Conservation (phyloP, 2,329 filamentous ascomycete species). For the Ambrosiella xylebori region DNA sequence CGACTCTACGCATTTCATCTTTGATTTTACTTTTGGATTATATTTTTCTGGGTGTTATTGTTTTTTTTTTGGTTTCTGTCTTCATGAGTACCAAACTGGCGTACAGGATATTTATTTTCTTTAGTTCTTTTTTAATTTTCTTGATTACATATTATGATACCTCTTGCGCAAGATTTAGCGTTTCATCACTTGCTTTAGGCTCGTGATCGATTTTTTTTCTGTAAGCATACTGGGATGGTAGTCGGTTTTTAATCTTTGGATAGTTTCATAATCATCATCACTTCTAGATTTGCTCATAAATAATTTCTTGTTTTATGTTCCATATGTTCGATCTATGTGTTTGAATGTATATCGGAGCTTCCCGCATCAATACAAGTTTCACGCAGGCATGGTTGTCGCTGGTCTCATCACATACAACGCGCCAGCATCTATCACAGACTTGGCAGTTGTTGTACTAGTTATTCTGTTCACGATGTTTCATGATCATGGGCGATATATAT, state of each 20-base stretch:
- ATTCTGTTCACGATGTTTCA: too few relatives aligned
- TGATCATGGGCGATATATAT: too few relatives aligned
- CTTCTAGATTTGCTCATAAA: background rate
- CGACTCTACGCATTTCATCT: background rate
- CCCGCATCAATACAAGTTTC: too few relatives aligned
- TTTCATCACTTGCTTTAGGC: background rate
- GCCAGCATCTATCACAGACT: too few relatives aligned
- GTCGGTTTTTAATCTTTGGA: background rate
- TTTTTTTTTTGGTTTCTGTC: background rate
- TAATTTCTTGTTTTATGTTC: background rate
- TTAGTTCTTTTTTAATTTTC: background rate
- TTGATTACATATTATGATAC: conserved; percentile 2
- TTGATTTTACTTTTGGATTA: background rate
- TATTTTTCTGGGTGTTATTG: background rate
- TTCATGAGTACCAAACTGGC: conserved; percentile 11
- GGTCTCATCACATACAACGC: too few relatives aligned
- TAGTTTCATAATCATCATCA: background rate
- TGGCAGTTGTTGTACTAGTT: too few relatives aligned
- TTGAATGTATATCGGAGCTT: too few relatives aligned
- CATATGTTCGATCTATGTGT: background rate
- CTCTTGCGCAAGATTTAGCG: conserved; percentile 1
- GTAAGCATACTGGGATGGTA: background rate
- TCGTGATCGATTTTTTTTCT: background rate
- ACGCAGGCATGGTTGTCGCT: too few relatives aligned
- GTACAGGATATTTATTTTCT: conserved; percentile 2